Conservation (phyloP, 306 rosid genomes). For the Corylus heterophylla region DNA sequence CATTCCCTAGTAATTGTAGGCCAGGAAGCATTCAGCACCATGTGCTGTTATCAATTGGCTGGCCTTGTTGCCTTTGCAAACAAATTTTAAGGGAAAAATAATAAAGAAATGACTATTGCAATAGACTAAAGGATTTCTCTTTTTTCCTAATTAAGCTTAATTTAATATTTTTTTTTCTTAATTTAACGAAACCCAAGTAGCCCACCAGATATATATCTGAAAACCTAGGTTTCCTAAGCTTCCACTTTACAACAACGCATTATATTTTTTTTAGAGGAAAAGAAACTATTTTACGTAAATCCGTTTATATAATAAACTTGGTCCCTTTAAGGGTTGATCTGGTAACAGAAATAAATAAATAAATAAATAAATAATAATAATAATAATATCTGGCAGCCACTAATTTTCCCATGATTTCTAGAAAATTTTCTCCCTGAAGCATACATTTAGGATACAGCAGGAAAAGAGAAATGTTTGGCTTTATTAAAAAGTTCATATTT, state of each 20-base stretch:
- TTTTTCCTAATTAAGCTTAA: neutral
- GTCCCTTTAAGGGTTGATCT: slow-evolving; percentile 23
- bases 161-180: slow-evolving; percentile 1
- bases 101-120: neutral
- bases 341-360: too few relatives aligned
- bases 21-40: slow-evolving; percentile 11
- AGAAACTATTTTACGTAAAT: neutral
- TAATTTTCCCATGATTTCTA: neutral
- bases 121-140: neutral
- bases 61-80: neutral
- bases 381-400: slow-evolving; percentile 14
- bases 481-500: too few relatives aligned
- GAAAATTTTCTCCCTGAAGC: neutral
- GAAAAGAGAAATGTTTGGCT: too few relatives aligned
- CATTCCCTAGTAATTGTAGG: slow-evolving; percentile 18
- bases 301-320: neutral
- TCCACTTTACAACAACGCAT: slow-evolving; percentile 16
- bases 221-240: slow-evolving; percentile 20
- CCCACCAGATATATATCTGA: slow-evolving; percentile 9
- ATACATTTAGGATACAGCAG: neutral
- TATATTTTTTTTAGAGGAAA: slow-evolving; percentile 10
- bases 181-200: neutral
- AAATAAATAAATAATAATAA: too few relatives aligned
- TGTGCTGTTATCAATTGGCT: neutral
- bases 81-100: neutral